Evolutionary conservation across 164 flowering plant species (phyloP), one percentile per base, ranked within the genome.

Genomic region (Stephania cephalantha): DNA sequence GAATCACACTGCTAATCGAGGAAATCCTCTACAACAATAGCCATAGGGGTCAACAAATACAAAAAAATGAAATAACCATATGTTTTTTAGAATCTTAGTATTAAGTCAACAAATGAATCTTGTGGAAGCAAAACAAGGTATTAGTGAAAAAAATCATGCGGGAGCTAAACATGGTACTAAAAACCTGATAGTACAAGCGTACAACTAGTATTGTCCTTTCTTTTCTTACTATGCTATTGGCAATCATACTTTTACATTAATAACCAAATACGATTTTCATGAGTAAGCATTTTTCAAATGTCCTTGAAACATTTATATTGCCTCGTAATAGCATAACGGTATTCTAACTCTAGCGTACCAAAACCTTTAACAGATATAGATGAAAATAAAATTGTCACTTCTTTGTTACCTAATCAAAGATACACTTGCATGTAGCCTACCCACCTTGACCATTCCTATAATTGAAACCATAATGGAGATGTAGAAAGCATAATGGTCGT

Each of bases 21-120:
- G 76, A 79, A 78, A 87, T 75, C 67, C 97, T 96, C 97, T 92
- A 42, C 71, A n/a, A 82, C 69, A 71, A 50, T 71, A 35, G 68
- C 55, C 67, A 74, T 10, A 71, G 46, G 64, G 4, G 65, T 61
- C 25, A 72, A 81, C 18, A 45, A 52, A 31, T 71, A 46, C 3
- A n/a, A 30, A 66, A 6, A 73, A 58, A 61, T 58, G 20, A 9
- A 18, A 61, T n/a, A 5, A 61, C 65, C 65, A n/a, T 7, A 6
- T 61, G 22, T 61, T 61, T 18, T 61, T 22, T 61, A 17, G 65
- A 17, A n/a, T n/a, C n/a, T n/a, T n/a, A n/a, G n/a, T n/a, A 7
- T 22, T 50, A 50, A 10, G 18, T 61, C 22, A 61, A 61, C 3
- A 50, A 50, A 9, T 50, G 10, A 50, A 9, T 18, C 25, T 1